Evolutionary conservation across 1,139 yeast genomes (phyloP).

Genomic region (Geotrichum reessii): DNA sequence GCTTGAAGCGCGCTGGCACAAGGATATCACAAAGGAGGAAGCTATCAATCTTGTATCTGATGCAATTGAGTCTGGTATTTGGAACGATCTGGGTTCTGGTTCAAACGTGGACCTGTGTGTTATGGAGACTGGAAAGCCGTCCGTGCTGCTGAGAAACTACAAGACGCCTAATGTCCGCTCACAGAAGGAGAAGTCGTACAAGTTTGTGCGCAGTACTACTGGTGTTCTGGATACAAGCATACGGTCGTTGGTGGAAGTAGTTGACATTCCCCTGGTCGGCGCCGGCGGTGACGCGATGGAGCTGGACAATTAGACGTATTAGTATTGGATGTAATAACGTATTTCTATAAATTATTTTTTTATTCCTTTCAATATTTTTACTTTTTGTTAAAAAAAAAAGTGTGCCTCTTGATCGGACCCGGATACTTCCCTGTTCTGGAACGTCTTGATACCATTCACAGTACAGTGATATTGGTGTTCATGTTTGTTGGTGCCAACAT

Average conservation of each 20-base stretch:
- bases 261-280: constrained; percentile 49
- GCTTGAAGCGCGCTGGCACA: constrained; percentile 80
- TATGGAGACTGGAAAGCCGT: constrained; percentile 80
- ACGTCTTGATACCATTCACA: neutral
- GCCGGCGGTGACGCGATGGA: constrained; percentile 55
- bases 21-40: constrained; percentile 72
- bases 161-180: constrained; percentile 86
- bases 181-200: constrained; percentile 73
- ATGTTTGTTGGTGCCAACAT: neutral
- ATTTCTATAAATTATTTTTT: neutral
- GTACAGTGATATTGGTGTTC: neutral
- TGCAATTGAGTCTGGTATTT: constrained; percentile 95
- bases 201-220: constrained; percentile 87
- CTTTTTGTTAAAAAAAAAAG: neutral
- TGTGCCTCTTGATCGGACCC: too few species aligned
- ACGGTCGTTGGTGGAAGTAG: constrained; percentile 61
- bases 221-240: constrained; percentile 65
- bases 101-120: constrained; percentile 96
- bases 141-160: constrained; percentile 77
- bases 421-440: neutral
- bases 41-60: constrained; percentile 85
- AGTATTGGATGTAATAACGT: neutral
- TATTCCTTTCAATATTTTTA: neutral
- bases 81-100: constrained; percentile 98
- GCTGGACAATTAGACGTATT: constrained; percentile 50